Conservation (phyloP, 805 yeast species). For the Candida pini region DNA sequence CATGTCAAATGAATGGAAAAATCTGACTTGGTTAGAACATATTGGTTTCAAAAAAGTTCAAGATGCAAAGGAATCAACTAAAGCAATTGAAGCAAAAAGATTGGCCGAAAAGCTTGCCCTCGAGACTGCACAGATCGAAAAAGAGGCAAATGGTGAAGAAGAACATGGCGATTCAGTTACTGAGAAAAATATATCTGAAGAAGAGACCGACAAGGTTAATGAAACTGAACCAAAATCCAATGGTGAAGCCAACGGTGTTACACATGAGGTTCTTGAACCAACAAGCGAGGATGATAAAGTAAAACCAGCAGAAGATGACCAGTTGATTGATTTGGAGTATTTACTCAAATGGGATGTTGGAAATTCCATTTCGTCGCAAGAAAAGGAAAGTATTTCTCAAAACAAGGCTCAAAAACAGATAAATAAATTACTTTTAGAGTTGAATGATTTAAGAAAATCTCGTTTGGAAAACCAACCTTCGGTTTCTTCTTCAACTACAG, state of each 20-base stretch:
- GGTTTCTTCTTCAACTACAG: conserved; percentile 4
- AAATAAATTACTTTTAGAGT: conserved; percentile 38
- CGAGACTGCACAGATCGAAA: conserved; percentile 6
- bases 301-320: conserved; percentile 5
- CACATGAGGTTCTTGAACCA: not conserved
- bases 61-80: not conserved
- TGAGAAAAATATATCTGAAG: conserved; percentile 7
- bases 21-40: conserved; percentile 49
- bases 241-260: not conserved
- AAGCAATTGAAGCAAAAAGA: conserved; percentile 7
- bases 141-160: conserved; percentile 10
- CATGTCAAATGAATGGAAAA: conserved; percentile 44
- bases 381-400: conserved; percentile 17
- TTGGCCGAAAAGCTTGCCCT: conserved; percentile 10
- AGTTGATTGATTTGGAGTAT: conserved; percentile 23
- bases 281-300: conserved; percentile 2
- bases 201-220: conserved; percentile 10
- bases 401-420: conserved; percentile 33
- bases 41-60: conserved; percentile 39
- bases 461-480: conserved; percentile 2
- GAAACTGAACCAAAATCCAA: not conserved
- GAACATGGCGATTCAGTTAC: conserved; percentile 23
- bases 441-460: conserved; percentile 43
- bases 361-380: conserved; percentile 21
- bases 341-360: conserved; percentile 23